Base-by-base conservation (phyloP, 768 basidiomycete species). In the Phlebiopsis flavidoalba region DNA sequence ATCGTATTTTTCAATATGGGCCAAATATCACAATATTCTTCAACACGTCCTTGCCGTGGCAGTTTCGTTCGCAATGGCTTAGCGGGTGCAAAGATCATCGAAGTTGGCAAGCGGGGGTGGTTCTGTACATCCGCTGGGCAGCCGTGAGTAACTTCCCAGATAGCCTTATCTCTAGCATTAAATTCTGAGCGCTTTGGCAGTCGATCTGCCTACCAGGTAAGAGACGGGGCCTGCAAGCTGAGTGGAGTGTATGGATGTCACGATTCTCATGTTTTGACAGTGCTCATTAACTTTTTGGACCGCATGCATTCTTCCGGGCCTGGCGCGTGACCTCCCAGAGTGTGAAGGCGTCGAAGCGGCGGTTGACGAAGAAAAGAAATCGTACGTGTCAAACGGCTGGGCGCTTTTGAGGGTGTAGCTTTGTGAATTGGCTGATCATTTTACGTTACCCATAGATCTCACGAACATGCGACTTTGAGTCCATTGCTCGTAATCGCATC, bases 241-340 rank as follows among this genome's bases (percentile, higher is more conserved):
- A 3, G 11, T 12, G 40, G 40, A 43, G 40, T 43, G 11, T 43
- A 51, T n/a, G 24, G 50, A 51, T 14, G 50, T 31, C 14, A 10
- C 26, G n/a, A 24, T 36, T 31, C 33, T 53, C 14, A n/a, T 36
- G 31, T 64, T 26, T 5, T 3, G 17, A 0, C 59, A 88, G 83
- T 83, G 87, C 58, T 76, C 86, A 33, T 70, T 91, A 58, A 91
- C 89, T 0, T 92, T 91, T 72, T 92, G 88, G 89, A 88, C 87
- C 0, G 90, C 90, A n/a, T 12, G 89, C 90, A 12, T 91, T 92
- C 69, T n/a, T n/a, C 88, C 89, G 0, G 89, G 87, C 17, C 77
- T 92, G 15, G 85, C 86, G 22, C 79, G 83, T 8, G 82, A 91
- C 69, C 78, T 90, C 26, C 85, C 87, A 0, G 84, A 89, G 65